Evolutionary conservation across 805 yeast species (phyloP).

Genomic region (Wickerhamiella dianesei): DNA sequence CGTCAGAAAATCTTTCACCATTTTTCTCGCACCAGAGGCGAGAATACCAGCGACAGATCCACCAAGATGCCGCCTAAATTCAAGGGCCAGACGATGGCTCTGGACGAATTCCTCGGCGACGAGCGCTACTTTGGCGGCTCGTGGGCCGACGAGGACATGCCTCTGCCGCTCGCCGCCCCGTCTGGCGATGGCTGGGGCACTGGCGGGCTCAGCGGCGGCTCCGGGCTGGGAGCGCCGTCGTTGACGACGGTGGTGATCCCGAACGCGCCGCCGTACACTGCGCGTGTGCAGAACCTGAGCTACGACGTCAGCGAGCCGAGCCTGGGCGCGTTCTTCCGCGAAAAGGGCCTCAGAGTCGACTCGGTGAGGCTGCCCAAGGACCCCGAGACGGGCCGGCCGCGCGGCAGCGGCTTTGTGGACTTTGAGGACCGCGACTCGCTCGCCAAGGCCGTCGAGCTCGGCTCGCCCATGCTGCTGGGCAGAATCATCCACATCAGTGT

Average conservation of each 20-base stretch:
- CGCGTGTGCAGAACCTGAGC: conserved; percentile 76
- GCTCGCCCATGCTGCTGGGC: conserved; percentile 58
- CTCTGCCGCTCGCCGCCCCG: conserved; percentile 18
- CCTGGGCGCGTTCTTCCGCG: conserved; percentile 22
- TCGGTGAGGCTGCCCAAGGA: conserved; percentile 67
- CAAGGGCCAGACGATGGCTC: conserved; percentile 66
- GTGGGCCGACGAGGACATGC: conserved; percentile 72
- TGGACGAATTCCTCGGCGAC: conserved; percentile 65
- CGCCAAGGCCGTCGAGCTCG: conserved; percentile 55
- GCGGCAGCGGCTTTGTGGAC: conserved; percentile 84
- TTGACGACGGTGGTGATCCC: conserved; percentile 70
- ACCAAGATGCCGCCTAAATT: conserved; percentile 44
- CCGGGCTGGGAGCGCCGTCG: conserved; percentile 22
- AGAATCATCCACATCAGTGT: conserved; percentile 61
- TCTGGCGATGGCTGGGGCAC: conserved; percentile 20
- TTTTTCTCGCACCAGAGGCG: too few relatives aligned
- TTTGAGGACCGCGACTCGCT: conserved; percentile 71
- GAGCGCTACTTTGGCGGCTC: conserved; percentile 42
- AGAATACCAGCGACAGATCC: too few relatives aligned
- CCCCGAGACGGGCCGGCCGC: conserved; percentile 49
- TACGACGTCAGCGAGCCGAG: conserved; percentile 62
- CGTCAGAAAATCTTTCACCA: conserved; percentile 5
- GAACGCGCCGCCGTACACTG: conserved; percentile 80
- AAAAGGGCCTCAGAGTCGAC: conserved; percentile 36
- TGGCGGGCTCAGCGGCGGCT: conserved; percentile 22